A percentile compares a stretch with the other conserved stretches of the same genome.
phyloP scores from a whole-genome alignment of 805 yeast species.

The Brettanomyces custersianus region DNA sequence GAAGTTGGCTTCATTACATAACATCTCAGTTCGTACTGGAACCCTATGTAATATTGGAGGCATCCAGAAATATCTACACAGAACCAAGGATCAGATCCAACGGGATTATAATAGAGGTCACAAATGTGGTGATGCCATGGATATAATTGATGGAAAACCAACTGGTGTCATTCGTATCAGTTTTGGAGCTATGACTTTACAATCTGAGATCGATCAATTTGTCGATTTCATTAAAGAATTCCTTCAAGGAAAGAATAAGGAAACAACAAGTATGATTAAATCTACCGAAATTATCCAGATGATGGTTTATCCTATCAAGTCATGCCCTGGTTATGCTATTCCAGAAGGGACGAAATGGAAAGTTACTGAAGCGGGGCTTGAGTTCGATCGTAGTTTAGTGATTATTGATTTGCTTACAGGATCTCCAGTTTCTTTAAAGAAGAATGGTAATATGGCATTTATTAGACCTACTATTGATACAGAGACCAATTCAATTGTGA shows the following conservation, averaged over 20 bases:
- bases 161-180: constrained; percentile 35
- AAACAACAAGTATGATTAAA: not conserved
- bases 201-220: constrained; percentile 26
- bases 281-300: constrained; percentile 14
- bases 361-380: constrained; percentile 24
- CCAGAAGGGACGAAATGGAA: constrained; percentile 20
- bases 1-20: constrained; percentile 19
- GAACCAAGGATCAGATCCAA: constrained; percentile 20
- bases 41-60: constrained; percentile 37
- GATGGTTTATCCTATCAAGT: constrained; percentile 33
- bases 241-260: constrained; percentile 5
- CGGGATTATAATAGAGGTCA: constrained; percentile 27
- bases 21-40: constrained; percentile 32
- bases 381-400: constrained; percentile 32
- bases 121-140: constrained; percentile 34
- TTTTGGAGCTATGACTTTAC: constrained; percentile 30
- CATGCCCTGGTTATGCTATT: constrained; percentile 29
- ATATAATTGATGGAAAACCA: constrained; percentile 27
- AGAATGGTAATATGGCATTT: constrained; percentile 25
- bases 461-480: constrained; percentile 24
- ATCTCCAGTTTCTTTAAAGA: constrained; percentile 26
- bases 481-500: constrained; percentile 1
- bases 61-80: constrained; percentile 18
- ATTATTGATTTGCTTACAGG: constrained; percentile 21
- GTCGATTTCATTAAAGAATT: constrained; percentile 19